Base-by-base conservation (phyloP, 202 grass and related monocot species). In the Carex arenaria region DNA sequence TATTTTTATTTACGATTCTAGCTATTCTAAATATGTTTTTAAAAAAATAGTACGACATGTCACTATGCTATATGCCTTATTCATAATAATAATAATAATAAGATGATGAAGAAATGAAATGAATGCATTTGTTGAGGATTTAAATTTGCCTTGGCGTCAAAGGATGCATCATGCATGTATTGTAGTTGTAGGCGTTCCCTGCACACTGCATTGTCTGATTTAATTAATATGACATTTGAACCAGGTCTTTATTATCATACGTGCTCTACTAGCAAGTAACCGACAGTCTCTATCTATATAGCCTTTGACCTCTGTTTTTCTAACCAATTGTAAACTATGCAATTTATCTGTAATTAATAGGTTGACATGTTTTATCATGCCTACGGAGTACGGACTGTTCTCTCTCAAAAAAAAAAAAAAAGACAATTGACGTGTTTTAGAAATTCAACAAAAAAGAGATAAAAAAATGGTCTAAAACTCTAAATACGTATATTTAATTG, bases 201-300 rank as follows among this genome's bases (percentile, higher is more conserved):
- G 9, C 45, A 74, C 59, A 80, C 32, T 47, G 14, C 66, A 20
- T 34, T 49, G 56, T 43, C 78, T 80, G 34, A 61, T 60, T 28
- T 31, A 81, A 81, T 20, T 34, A 34, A 34, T 34, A 81, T 81
- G 61, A 67, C 22, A 56, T 32, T 76, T 56, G 26, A 67, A 80
- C 78, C 78, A 23, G 49, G 4, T 80, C 57, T 80, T 80, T 64
- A 63, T 63, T 49, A 23, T 81, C 34, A 47, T 54, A 82, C 43
- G 43, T 82, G 79, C 79, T 65, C 63, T 31, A 82, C 63, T 31
- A 82, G 62, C 19, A 82, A 67, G 62, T 5, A 45, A 67, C 62
- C 62, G 42, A 82, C 72, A 15, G 11, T 62, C 11, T 64, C 26
- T 15, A 31, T 11, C 1, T 43, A 42, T 10, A 1, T 45, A 43